These are phyloP conservation scores for Massariosphaeria phaeospora DNA, from an alignment of 495 filamentous ascomycete genomes.

Conservation along the genomic window DNA sequence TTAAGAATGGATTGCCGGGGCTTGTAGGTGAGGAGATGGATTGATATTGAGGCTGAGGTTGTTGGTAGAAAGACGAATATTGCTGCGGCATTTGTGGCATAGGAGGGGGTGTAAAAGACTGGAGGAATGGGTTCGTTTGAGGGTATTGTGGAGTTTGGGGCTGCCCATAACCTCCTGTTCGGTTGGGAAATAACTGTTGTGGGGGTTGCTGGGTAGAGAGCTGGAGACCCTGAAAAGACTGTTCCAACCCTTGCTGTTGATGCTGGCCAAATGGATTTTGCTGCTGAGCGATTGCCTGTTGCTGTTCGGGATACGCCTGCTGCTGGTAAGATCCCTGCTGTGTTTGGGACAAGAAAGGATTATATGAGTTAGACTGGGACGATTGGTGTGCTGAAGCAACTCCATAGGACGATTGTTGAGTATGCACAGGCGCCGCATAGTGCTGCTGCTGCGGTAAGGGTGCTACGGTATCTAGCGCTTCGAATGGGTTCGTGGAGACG, in stretches of 20 bases:
- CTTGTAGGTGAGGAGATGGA: conserved; percentile 19
- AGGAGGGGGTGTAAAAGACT: conserved; percentile 53
- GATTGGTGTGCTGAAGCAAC: conserved; percentile 17
- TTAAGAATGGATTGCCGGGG: conserved; percentile 38
- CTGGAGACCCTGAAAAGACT: conserved; percentile 69
- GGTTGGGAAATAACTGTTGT: conserved; percentile 74
- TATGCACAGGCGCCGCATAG: conserved; percentile 19
- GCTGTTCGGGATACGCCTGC: conserved; percentile 1
- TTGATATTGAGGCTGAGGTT: conserved; percentile 41
- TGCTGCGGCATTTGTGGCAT: conserved; percentile 54
- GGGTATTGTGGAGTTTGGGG: conserved; percentile 48
- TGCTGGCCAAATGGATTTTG: conserved; percentile 37
- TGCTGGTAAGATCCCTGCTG: conserved; percentile 23
- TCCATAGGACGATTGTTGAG: conserved; percentile 17
- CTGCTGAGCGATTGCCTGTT: not conserved
- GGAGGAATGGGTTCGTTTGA: conserved; percentile 42
- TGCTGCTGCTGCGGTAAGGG: conserved; percentile 30
- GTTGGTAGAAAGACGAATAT: conserved; percentile 42
- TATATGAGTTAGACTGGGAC: conserved; percentile 31
- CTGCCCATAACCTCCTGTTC: conserved; percentile 68
- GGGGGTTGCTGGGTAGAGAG: conserved; percentile 52
- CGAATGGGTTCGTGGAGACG: conserved; percentile 51
- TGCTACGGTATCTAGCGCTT: conserved; percentile 39
- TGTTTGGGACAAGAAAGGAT: conserved; percentile 31
- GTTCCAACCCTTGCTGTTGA: conserved; percentile 47